Conservation (phyloP, 495 filamentous ascomycete genomes). For the Jackrogersella minutella region DNA sequence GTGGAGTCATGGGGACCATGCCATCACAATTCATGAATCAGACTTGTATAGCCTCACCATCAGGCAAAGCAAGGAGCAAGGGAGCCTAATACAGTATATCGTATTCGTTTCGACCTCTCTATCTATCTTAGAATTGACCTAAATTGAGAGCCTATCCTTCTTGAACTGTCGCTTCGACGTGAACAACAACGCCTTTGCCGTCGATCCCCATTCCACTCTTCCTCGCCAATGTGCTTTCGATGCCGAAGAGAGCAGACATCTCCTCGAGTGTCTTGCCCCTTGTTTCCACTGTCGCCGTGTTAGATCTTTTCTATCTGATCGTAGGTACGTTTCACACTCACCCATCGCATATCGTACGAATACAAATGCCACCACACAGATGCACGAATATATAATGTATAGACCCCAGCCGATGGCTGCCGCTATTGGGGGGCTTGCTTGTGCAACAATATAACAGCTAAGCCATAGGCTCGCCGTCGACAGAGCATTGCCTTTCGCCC, state of each 20-base stretch:
- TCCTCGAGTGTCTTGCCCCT: slow-evolving; percentile 32
- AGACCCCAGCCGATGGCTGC: slow-evolving; percentile 35
- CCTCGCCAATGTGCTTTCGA: slow-evolving; percentile 27
- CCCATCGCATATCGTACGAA: slow-evolving; percentile 38
- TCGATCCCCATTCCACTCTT: slow-evolving; percentile 15
- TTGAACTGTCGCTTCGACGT: neutral
- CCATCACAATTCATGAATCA: too few species aligned
- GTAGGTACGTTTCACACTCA: neutral
- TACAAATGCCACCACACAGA: slow-evolving; percentile 33
- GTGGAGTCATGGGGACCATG: too few species aligned
- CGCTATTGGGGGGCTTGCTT: slow-evolving; percentile 35
- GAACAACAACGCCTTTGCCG: slow-evolving; percentile 1
- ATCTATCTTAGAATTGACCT: neutral
- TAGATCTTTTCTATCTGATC: neutral
- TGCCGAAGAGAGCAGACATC: slow-evolving; percentile 32
- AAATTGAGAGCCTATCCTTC: neutral
- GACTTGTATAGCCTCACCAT: too few species aligned
- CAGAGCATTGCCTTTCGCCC: slow-evolving; percentile 33
- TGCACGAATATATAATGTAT: slow-evolving; percentile 40
- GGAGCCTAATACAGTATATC: neutral
- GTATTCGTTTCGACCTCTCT: neutral
- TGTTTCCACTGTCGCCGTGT: slow-evolving; percentile 28
- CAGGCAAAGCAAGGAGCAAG: too few species aligned
- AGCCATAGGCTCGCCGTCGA: slow-evolving; percentile 38
- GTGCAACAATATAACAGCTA: slow-evolving; percentile 35